Percentiles rank a stretch among this genome's conserved stretches.
phyloP scores from a whole-genome alignment of 768 basidiomycete species.

The Lactifluus pinguis region DNA sequence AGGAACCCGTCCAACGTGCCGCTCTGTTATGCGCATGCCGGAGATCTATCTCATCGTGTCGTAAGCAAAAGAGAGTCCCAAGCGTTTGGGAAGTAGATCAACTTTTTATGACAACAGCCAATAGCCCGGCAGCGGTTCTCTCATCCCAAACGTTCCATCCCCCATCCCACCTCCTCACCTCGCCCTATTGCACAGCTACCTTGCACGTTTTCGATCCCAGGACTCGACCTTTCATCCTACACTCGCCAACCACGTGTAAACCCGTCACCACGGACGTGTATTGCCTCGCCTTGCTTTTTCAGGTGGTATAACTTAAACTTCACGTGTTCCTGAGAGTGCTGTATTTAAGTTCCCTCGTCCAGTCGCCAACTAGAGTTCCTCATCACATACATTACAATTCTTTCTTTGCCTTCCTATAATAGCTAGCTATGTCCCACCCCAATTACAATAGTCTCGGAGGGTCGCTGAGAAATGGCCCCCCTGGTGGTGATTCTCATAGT shows the following conservation, averaged over 20 bases:
- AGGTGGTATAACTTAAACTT: not conserved
- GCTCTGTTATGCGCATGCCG: conserved; percentile 3
- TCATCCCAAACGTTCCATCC: not conserved
- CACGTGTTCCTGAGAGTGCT: not conserved
- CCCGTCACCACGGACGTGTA: conserved; percentile 4
- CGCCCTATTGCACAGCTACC: conserved; percentile 5
- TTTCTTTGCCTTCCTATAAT: conserved; percentile 19
- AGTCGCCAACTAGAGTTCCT: not conserved
- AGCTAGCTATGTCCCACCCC: conserved; percentile 18
- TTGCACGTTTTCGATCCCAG: conserved; percentile 11
- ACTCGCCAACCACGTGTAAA: conserved; percentile 10
- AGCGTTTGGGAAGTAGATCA: conserved; percentile 7
- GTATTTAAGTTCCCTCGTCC: conserved; percentile 9
- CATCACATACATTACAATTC: conserved; percentile 17
- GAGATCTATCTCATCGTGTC: conserved; percentile 17
- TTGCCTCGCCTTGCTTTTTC: not conserved
- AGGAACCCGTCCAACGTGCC: conserved; percentile 12
- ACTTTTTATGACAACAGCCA: not conserved
- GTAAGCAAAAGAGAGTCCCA: conserved; percentile 5
- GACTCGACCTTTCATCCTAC: not conserved
- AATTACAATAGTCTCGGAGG: conserved; percentile 17
- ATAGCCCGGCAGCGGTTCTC: conserved; percentile 1
- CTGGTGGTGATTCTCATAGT: conserved; percentile 15
- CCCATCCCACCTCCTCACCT: not conserved
- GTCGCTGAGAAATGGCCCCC: conserved; percentile 7